Evolutionary conservation across 2,329 filamentous ascomycete species (phyloP).

Genomic region (Pseudopyricularia cyperi): DNA sequence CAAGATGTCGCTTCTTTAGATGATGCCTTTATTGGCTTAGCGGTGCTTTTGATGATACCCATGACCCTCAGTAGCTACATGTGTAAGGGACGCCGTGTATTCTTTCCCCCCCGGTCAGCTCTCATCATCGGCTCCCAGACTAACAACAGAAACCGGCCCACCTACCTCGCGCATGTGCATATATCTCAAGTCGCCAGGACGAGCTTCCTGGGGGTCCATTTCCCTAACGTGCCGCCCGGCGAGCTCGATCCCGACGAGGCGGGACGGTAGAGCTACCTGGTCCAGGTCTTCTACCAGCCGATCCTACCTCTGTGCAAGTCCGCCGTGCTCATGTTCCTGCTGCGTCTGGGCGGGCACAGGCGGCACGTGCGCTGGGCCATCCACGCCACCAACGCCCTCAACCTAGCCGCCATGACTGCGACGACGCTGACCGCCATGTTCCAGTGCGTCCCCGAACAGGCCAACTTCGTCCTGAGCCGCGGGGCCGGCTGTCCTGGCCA

Average conservation of each 20-base stretch:
- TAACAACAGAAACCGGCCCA: too few species aligned
- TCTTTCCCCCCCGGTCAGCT: too few species aligned
- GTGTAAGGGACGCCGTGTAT: slow-evolving; percentile 8
- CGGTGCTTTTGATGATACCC: slow-evolving; percentile 12
- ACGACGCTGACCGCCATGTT: not conserved
- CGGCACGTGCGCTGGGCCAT: slow-evolving; percentile 14
- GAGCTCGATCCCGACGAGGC: slow-evolving; percentile 10
- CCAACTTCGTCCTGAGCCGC: not conserved
- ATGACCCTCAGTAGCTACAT: slow-evolving; percentile 16
- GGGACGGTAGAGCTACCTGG: slow-evolving; percentile 17
- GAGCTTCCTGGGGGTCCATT: slow-evolving; percentile 15
- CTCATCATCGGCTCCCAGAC: too few species aligned
- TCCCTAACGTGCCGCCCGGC: slow-evolving; percentile 9
- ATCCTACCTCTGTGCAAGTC: slow-evolving; percentile 66
- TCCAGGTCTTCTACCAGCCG: slow-evolving; percentile 38
- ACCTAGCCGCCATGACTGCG: slow-evolving; percentile 60
- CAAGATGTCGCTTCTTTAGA: not conserved
- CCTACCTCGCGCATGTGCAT: not conserved
- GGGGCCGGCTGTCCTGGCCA: not conserved
- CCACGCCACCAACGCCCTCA: slow-evolving; percentile 31
- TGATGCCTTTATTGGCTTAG: not conserved
- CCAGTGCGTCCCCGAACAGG: not conserved
- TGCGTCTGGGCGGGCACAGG: slow-evolving; percentile 16
- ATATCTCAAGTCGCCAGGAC: slow-evolving; percentile 14
- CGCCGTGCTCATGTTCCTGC: slow-evolving; percentile 19